Base-by-base conservation (phyloP, 176 grass and related monocot species). In the Echinochloa phyllopogon region DNA sequence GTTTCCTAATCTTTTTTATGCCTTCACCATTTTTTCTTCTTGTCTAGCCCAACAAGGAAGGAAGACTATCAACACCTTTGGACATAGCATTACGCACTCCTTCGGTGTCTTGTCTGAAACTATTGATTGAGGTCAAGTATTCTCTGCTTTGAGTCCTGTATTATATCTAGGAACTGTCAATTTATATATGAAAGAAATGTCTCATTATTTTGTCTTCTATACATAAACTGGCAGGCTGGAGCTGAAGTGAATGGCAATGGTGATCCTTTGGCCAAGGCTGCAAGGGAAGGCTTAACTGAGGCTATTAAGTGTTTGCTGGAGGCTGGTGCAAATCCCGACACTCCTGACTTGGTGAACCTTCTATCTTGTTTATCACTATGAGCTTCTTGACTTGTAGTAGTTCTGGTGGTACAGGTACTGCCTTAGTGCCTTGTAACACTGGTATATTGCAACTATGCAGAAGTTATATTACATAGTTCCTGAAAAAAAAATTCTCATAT, bases 41-140 rank as follows among this genome's bases (percentile, higher is more conserved):
- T 48, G 41, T 39, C 13, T 58, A 58, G 53, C 53, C 68, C 60
- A 75, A 48, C 69, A 87, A 75, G 33, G 59, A 8, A 58, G 10
- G n/a, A 74, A 10, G 7, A 24, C 0, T 9, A 18, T 13, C 20
- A 47, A 33, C 37, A 82, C 77, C 78, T 75, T 65, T 81, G 64
- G 33, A 20, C 23, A 2, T 38, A 42, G 48, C 85, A 57, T 17
- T 87, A 45, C 1, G 4, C 17, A 75, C 61, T 65, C 72, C 59
- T 45, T 81, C 20, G 21, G 61, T 87, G 48, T 9, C 77, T 20
- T 81, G 69, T 58, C 23, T 87, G 48, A 87, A 87, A 48, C 48
- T 87, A 65, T 67, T 87, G 69, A 24, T 87, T 87, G 48, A 66
- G 85, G 85, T 86, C 64, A 55, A 5, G 2, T 58, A 56, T 55